Base-by-base conservation (phyloP, 2,329 filamentous ascomycete genomes). In the Sclerotinia borealis region DNA sequence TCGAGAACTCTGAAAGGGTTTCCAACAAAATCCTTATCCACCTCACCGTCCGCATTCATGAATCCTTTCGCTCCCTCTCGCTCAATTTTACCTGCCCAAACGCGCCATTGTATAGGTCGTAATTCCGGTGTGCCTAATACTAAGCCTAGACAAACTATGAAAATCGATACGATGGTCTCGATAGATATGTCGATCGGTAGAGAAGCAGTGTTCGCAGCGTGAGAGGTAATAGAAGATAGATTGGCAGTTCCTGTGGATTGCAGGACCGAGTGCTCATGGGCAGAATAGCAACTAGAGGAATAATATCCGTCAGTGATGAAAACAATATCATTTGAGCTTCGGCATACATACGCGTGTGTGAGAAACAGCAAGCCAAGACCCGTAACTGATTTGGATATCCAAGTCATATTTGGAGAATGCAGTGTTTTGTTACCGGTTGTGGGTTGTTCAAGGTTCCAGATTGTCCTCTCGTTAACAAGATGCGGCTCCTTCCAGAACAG, bases 181-280 rank as follows among this genome's bases (percentile, higher is more conserved):
- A 96, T 83, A 43, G 87, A 85, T 71, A 99, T 96, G 73, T 99
- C 95, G 66, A 90, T 78, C 0, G 95, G 93, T 1, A 98, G 82
- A 19, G 83, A 79, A 43, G 71, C 66, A 61, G 76, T 69, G 3
- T 78, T 71, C 17, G 78, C 72, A 25, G 77, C 72, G 36, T 79
- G 76, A 4, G 81, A 75, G 31, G 78, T 72, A 4, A 79, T 72
- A 48, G 80, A 75, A 36, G 79, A 77, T 49, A 79, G 75, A 60
- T 80, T 76, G 39, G 80, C 79, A 58, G 81, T 79, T 59, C 78
- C 77, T 69, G 81, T 81, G 63, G 87, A 84, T 70, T 87, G 85
- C 56, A 96, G 84, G 27, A 87, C 82, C 8, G 91, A 89, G 78
- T 96, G 91, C 79, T 99, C 95, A 77, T 96, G 90, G 52, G 93